A percentile compares a stretch with the other conserved stretches of the same genome.
These are phyloP conservation scores for Panicum miliaceum DNA, from an alignment of 176 grass and related monocot species.

Conservation along the genomic window DNA sequence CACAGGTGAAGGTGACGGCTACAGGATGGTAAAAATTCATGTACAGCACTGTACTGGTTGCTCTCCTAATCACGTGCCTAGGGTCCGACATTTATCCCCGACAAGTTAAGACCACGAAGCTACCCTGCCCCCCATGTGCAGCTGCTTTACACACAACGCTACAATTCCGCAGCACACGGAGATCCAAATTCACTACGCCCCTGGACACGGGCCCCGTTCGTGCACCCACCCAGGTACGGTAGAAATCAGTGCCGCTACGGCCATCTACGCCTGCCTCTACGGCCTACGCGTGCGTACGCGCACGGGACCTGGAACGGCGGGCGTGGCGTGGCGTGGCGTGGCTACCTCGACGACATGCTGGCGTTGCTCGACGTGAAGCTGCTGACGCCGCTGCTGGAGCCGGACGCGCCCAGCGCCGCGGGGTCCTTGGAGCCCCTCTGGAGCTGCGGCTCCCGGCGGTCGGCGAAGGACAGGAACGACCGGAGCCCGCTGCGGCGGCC, in stretches of 20 bases:
- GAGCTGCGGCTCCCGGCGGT: conserved; percentile 41
- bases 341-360: conserved; percentile 24
- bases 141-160: conserved; percentile 33
- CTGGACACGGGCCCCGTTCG: too few species aligned
- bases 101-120: background rate
- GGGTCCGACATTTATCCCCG: conserved; percentile 9
- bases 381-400: background rate
- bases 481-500: conserved; percentile 42
- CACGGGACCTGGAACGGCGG: background rate
- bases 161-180: conserved; percentile 49
- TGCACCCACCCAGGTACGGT: background rate
- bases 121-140: conserved; percentile 42
- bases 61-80: background rate
- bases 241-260: background rate
- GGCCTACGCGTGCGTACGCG: background rate
- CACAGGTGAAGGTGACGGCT: background rate
- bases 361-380: conserved; percentile 45
- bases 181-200: conserved; percentile 28
- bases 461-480: conserved; percentile 77
- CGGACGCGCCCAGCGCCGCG: conserved; percentile 24
- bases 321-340: background rate
- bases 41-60: background rate
- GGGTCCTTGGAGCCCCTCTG: background rate
- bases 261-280: background rate
- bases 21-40: background rate